phyloP scores from a whole-genome alignment of 208 protist genomes.

The Leishmania mexicana region DNA sequence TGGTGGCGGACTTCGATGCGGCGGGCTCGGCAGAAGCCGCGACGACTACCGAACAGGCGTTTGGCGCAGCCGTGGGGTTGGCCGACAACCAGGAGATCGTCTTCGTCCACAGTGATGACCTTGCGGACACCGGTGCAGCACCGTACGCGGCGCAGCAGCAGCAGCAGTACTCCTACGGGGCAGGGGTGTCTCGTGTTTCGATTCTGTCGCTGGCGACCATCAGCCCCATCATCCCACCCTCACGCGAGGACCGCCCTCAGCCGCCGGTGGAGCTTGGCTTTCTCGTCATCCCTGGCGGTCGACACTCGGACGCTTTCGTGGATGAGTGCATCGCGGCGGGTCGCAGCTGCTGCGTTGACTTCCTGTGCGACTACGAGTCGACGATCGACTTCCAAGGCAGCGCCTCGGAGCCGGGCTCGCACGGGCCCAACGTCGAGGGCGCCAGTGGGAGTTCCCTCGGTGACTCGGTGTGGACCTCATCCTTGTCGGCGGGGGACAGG shows the following conservation, averaged over 20 bases:
- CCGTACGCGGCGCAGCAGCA: neutral
- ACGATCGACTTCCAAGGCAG: constrained; percentile 15
- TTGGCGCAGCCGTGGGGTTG: neutral
- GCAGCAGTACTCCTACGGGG: neutral
- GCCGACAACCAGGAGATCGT: neutral
- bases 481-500: neutral
- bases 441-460: constrained; percentile 4
- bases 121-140: neutral
- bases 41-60: neutral
- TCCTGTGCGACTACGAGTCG: constrained; percentile 73
- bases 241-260: constrained; percentile 20
- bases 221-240: constrained; percentile 10
- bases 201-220: constrained; percentile 2
- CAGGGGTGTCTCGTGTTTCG: neutral
- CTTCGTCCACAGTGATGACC: neutral
- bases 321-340: constrained; percentile 70
- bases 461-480: neutral
- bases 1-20: neutral
- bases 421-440: neutral
- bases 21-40: neutral
- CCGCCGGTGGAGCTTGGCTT: constrained; percentile 57
- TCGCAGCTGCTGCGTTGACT: constrained; percentile 75
- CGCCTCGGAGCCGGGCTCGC: neutral
- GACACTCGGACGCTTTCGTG: constrained; percentile 75
- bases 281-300: constrained; percentile 56